Base-by-base conservation (phyloP, 805 yeast species). In the Wickerhamomyces canadensis region DNA sequence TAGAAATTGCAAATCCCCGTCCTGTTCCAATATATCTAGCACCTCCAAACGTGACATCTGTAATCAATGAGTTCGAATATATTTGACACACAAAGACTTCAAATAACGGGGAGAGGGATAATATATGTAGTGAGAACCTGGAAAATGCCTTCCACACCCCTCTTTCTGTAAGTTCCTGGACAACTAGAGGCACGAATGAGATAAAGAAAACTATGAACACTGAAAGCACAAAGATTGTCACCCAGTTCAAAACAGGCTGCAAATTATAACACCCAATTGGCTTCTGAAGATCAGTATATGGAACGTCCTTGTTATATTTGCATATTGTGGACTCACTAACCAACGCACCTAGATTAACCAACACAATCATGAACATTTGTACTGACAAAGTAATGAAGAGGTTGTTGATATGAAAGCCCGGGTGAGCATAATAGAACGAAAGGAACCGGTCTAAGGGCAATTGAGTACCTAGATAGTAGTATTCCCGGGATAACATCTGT, bases 61-160 rank as follows among this genome's bases (percentile, higher is more conserved):
- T 75, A 33, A 76, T 62, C 48, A 91, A 65, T 1, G 96, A 74
- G 49, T 77, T 76, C 4, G 97, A 84, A 57, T 91, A 91, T 8
- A 89, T 82, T 60, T 89, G 96, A 58, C 97, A 87, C 8, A 86
- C 96, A 62, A 91, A 88, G 6, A 91, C 97, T 58, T 91, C 98
- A 62, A 91, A 91, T 37, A 89, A 62, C 2, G 97, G 97, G 2
- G 97, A 84, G 41, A 89, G 60, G 0, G 96, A 88, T 23, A 76
- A 55, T 39, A 91, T 68, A 52, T 91, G 98, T 57, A 74, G 76
- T n/a, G 74, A 56, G 34, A 89, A 73, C 45, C 97, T 70, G 26
- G 72, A 66, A 3, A 72, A 49, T 0, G 96, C 91, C 47, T 81
- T 80, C 76, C 83, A 70, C 12, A 80, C 47, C 0, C 98, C 97